Conservation (phyloP, 805 yeast species). For the Metschnikowia arizonensis region DNA sequence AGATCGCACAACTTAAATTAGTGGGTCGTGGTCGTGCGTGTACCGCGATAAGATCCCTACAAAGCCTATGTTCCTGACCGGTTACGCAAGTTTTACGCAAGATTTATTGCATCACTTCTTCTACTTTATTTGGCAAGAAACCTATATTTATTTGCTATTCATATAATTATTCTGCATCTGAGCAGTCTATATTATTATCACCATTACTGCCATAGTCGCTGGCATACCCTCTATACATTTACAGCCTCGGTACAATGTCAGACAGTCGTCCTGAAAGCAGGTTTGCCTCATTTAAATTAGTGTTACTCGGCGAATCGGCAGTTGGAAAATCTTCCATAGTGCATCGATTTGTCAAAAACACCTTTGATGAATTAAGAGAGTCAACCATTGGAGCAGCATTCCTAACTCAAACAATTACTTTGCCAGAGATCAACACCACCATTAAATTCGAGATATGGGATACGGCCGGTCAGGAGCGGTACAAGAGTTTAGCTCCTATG, state of each 20-base stretch:
- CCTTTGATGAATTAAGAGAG: constrained; percentile 94
- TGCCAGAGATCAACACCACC: constrained; percentile 63
- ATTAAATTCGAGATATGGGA: constrained; percentile 95
- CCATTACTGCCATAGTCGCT: not conserved
- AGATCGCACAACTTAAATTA: not conserved
- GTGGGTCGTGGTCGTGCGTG: constrained; percentile 12
- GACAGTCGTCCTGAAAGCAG: constrained; percentile 12
- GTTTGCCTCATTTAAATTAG: constrained; percentile 72
- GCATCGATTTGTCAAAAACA: constrained; percentile 87
- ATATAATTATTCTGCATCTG: not conserved
- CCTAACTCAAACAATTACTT: constrained; percentile 85
- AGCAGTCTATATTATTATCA: not conserved
- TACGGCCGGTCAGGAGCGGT: constrained; percentile 97
- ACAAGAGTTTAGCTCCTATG: constrained; percentile 95
- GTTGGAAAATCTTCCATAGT: constrained; percentile 95
- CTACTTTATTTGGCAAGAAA: not conserved
- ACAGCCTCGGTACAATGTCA: constrained; percentile 5
- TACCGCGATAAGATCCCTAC: constrained; percentile 7
- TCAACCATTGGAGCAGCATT: constrained; percentile 99
- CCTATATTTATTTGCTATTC: not conserved
- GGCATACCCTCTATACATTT: not conserved
- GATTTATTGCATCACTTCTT: not conserved
- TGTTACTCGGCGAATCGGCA: constrained; percentile 93
- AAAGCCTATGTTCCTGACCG: not conserved
- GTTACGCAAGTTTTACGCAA: not conserved